These are phyloP conservation scores for Carpinus viminea DNA, from an alignment of 306 rosid species.

Conservation along the genomic window DNA sequence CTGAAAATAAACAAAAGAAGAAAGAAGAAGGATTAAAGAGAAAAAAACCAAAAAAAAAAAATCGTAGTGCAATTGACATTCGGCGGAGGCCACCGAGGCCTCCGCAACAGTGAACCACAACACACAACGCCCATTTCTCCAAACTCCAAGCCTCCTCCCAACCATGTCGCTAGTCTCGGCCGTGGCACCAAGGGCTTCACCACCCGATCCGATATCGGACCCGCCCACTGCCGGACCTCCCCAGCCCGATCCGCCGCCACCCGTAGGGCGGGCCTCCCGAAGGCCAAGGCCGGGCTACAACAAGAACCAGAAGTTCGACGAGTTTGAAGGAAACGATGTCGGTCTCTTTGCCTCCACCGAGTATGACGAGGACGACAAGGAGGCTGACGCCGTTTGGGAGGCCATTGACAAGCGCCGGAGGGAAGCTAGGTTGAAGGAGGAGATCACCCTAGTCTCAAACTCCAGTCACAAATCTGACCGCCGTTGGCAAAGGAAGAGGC, in stretches of 20 bases:
- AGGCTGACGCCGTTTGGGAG: constrained; percentile 94
- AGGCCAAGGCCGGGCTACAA: constrained; percentile 73
- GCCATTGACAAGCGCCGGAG: constrained; percentile 77
- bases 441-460: constrained; percentile 86
- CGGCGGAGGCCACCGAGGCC: too few species aligned
- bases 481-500: constrained; percentile 89
- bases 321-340: constrained; percentile 87
- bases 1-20: too few species aligned
- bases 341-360: constrained; percentile 87
- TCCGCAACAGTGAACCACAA: too few species aligned
- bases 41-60: too few species aligned
- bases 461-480: constrained; percentile 92
- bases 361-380: constrained; percentile 86
- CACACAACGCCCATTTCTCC: too few species aligned
- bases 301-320: constrained; percentile 88
- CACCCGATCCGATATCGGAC: constrained; percentile 82
- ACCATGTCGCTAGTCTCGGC: constrained; percentile 86
- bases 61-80: too few species aligned
- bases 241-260: constrained; percentile 64
- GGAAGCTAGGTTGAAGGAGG: constrained; percentile 88
- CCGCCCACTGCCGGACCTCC: constrained; percentile 73
- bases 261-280: constrained; percentile 40
- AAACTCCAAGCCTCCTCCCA: constrained; percentile 82
- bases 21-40: too few species aligned
- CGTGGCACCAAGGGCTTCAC: constrained; percentile 96